Evolutionary conservation across 345 rosid species (phyloP).

Genomic region (Gossypium raimondii): DNA sequence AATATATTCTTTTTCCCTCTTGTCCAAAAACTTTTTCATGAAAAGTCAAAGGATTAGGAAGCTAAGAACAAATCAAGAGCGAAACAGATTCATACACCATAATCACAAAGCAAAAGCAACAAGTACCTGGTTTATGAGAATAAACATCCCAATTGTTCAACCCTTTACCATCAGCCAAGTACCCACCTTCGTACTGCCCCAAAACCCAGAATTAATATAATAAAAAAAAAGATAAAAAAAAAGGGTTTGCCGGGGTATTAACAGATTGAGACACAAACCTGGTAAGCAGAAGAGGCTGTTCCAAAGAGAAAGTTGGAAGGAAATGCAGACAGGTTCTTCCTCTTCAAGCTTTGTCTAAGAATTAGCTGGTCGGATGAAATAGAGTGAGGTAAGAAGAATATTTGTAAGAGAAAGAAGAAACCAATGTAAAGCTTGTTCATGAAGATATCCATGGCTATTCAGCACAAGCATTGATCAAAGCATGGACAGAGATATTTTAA

Average conservation of each 20-base stretch:
- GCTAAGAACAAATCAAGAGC: slow-evolving; percentile 64
- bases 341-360: neutral
- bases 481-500: no score
- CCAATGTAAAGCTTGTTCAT: neutral
- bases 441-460: slow-evolving; percentile 4
- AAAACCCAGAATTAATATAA: neutral
- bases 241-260: no score
- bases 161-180: slow-evolving; percentile 48
- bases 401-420: neutral
- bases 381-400: neutral
- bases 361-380: neutral
- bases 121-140: slow-evolving; percentile 39
- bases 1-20: no score
- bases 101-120: no score
- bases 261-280: slow-evolving; percentile 11
- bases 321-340: slow-evolving; percentile 3
- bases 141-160: slow-evolving; percentile 47
- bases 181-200: slow-evolving; percentile 55
- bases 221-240: no score
- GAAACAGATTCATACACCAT: slow-evolving; percentile 46
- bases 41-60: neutral
- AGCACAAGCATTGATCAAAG: no score
- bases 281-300: slow-evolving; percentile 28
- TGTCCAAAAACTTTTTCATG: no score
- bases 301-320: slow-evolving; percentile 30